phyloP scores from a whole-genome alignment of 2,329 filamentous ascomycete genomes.

The Colletotrichum sp. region DNA sequence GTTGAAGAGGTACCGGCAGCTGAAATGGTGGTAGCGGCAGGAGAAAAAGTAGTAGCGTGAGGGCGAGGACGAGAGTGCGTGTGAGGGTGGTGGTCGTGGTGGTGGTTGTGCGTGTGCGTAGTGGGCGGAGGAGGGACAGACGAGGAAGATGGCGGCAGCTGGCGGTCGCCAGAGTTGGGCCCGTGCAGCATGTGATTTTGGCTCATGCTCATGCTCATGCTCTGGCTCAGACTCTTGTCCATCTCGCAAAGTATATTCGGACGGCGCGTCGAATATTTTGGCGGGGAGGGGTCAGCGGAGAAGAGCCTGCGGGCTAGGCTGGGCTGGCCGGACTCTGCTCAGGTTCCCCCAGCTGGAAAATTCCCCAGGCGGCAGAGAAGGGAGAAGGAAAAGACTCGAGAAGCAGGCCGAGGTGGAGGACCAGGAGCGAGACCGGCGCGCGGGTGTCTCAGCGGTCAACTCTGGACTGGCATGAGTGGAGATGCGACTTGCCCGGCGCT shows the following conservation, averaged over 20 bases:
- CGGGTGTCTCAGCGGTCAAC: conserved; percentile 20
- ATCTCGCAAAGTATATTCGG: conserved; percentile 20
- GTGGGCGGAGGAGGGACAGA: conserved; percentile 3
- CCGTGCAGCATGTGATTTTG: conserved; percentile 51
- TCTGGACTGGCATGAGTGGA: conserved; percentile 19
- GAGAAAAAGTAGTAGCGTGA: neutral
- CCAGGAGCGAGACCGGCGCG: conserved; percentile 19
- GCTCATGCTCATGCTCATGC: conserved; percentile 35
- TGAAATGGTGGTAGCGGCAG: neutral
- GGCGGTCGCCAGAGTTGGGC: conserved; percentile 28
- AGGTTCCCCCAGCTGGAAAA: neutral
- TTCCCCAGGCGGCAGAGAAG: neutral
- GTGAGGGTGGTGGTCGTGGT: neutral
- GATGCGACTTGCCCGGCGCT: conserved; percentile 8
- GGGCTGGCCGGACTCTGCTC: neutral
- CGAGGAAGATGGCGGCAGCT: conserved; percentile 20
- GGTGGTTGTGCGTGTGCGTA: neutral
- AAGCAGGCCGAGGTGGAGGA: neutral
- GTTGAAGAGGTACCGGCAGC: neutral
- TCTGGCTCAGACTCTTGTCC: conserved; percentile 23
- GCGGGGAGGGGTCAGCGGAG: conserved; percentile 4
- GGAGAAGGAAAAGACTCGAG: neutral
- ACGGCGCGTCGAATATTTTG: conserved; percentile 1
- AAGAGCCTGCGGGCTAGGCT: neutral
- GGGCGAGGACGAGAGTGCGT: neutral